Conservation (phyloP, 2,329 filamentous ascomycete species). For the Penicillium capsulatum region DNA sequence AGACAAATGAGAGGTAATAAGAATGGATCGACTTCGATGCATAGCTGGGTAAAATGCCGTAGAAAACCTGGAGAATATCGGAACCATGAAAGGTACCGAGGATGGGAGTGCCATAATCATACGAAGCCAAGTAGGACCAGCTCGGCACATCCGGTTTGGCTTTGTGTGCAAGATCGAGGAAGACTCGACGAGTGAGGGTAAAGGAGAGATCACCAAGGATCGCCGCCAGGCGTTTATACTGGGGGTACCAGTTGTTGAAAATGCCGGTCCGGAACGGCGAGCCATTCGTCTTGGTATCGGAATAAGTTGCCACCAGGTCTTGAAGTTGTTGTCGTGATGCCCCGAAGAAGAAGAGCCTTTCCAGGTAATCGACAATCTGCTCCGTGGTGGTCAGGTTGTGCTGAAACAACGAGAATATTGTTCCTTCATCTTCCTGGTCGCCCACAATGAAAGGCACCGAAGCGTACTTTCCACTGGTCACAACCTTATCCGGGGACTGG, state of each 20-base stretch:
- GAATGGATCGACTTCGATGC: constrained; percentile 57
- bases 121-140: constrained; percentile 73
- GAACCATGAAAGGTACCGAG: constrained; percentile 72
- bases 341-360: constrained; percentile 55
- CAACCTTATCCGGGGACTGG: constrained; percentile 59
- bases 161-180: constrained; percentile 50
- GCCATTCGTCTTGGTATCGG: constrained; percentile 53
- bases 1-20: constrained; percentile 70
- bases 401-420: constrained; percentile 67
- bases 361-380: constrained; percentile 60
- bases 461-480: constrained; percentile 52
- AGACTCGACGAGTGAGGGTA: constrained; percentile 64
- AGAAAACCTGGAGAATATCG: constrained; percentile 67
- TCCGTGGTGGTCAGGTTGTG: constrained; percentile 60
- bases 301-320: constrained; percentile 60
- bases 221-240: constrained; percentile 72
- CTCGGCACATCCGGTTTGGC: constrained; percentile 56
- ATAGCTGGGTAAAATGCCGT: constrained; percentile 59
- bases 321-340: constrained; percentile 52
- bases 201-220: constrained; percentile 73
- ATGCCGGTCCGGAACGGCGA: constrained; percentile 67
- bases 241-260: constrained; percentile 68
- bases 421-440: constrained; percentile 76
- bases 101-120: constrained; percentile 66
- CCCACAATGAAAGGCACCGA: constrained; percentile 64